Base-by-base conservation (phyloP, 2,329 filamentous ascomycete species). In the Aotearoamyces nothofagi region DNA sequence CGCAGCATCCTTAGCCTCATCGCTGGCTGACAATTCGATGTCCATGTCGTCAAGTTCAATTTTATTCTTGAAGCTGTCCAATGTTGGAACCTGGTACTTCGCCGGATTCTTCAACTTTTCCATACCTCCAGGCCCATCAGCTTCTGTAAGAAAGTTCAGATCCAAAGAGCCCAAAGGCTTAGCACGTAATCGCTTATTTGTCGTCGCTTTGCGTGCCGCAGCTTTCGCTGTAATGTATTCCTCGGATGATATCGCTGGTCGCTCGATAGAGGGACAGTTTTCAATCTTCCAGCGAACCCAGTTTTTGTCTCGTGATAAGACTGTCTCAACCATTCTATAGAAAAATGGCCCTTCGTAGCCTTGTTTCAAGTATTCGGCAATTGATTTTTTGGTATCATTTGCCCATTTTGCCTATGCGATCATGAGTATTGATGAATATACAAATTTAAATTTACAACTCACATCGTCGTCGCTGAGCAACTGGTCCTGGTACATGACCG, bases 201-300 rank as follows among this genome's bases (percentile, higher is more conserved):
- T 68, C 22, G 80, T 77, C 9, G 72, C 61, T 39, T 70, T 73
- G 37, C 68, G 64, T 3, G 75, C 75, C 25, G 68, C 61, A 16
- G 64, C 58, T 48, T 77, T 78, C 14, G 84, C 77, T 30, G 73
- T 66, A 22, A 74, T 53, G 49, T 84, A 87, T 26, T 77, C 67
- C 15, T 69, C 55, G 1, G 76, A 64, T 3, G 75, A 65, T 16
- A 96, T 66, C 8, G 81, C 60, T 13, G 78, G 69, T 34, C 71
- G 69, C 46, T 86, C 75, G 45, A 99, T 96, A 5, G 78, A 69
- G 14, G 83, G 82, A 50, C 90, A 98, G 40, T 77, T 82, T 50
- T 94, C 84, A 35, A 87, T 77, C 57, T 99, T 99, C 90, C 90
- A 99, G 37, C 84, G 78, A 24, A 92, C 84, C 92, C 92, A 98